Evolutionary conservation across 345 rosid genomes (phyloP), one percentile per base, ranked within the genome.

Genomic region (Ceriops decandra): DNA sequence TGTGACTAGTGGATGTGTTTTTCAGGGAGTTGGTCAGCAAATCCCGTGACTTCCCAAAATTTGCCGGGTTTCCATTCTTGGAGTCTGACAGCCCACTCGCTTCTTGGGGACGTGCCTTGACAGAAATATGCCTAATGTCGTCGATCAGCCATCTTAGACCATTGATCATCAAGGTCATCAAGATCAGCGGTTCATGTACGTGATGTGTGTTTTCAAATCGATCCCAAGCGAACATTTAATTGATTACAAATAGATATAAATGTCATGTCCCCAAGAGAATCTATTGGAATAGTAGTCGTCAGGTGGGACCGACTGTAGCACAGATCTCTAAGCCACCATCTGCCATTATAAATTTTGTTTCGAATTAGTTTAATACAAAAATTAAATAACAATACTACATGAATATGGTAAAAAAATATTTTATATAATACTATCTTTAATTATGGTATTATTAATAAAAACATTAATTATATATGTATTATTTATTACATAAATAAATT

Each of bases 201-300:
- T 24, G 38, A 16, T 6, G 62, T 59, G 62, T n/a, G 10, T 21
- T 19, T 30, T 17, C 38, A 32, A 30, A 6, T 59, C 42, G 33
- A 16, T 21, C 15, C 4, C 51, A 21, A 15, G 51, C n/a, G 64
- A n/a, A 20, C 27, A 61, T 6, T 36, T 10, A 20, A 32, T 24
- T 4, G 7, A 8, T 20, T 35, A 33, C 17, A 13, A 10, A 61
- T 5, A 6, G 1, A 38, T 1, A 24, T 22, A 13, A 62, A 22
- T n/a, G 9, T 24, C 31, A 11, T 66, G 10, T 54, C 19, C 6
- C 15, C 0, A 8, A 35, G 56, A 72, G 76, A 72, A 31, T 60
- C 70, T 46, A 1, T 27, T 7, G 67, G 76, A 66, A 66, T 60
- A 27, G 49, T 60, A 52, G 76, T 66, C 76, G 60, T 66, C 8